phyloP scores from a whole-genome alignment of 2,329 filamentous ascomycete genomes.

The Epichloe typhina region DNA sequence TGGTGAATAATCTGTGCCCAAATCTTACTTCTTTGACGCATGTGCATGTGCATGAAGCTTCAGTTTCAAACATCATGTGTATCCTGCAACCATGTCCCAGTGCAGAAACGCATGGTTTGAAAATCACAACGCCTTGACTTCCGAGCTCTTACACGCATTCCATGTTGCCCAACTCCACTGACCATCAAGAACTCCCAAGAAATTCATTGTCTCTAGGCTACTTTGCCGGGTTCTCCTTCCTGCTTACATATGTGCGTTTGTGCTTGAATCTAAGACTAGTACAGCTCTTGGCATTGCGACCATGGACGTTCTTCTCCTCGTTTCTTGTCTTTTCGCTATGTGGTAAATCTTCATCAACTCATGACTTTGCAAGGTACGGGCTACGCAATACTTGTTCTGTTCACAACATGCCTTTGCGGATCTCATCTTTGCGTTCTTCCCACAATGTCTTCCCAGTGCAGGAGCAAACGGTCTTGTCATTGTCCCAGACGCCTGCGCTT shows the following conservation, averaged over 20 bases:
- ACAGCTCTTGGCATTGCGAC: neutral
- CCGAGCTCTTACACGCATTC: neutral
- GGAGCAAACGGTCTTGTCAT: slow-evolving; percentile 95
- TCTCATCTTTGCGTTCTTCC: slow-evolving; percentile 89
- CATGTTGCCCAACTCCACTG: neutral
- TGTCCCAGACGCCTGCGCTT: slow-evolving; percentile 97
- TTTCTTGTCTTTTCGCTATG: neutral
- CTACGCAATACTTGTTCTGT: neutral
- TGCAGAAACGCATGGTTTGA: too few relatives aligned
- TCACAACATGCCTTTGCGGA: slow-evolving; percentile 81
- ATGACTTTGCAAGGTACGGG: neutral
- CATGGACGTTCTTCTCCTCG: neutral
- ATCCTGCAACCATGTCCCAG: too few relatives aligned
- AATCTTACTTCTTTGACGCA: too few relatives aligned
- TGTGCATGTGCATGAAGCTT: too few relatives aligned
- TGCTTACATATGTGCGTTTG: neutral
- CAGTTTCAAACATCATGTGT: too few relatives aligned
- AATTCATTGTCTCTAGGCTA: neutral
- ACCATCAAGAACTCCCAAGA: neutral
- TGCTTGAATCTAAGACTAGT: neutral
- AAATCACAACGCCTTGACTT: neutral
- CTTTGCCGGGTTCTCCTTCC: neutral
- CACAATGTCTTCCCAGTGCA: slow-evolving; percentile 97
- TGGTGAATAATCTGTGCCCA: too few relatives aligned
- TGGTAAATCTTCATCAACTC: neutral